Percentiles rank a stretch among this genome's conserved stretches.
These are phyloP conservation scores for Saccharomycopsis lassenensis DNA, from an alignment of 805 yeast genomes.

Conservation along the genomic window DNA sequence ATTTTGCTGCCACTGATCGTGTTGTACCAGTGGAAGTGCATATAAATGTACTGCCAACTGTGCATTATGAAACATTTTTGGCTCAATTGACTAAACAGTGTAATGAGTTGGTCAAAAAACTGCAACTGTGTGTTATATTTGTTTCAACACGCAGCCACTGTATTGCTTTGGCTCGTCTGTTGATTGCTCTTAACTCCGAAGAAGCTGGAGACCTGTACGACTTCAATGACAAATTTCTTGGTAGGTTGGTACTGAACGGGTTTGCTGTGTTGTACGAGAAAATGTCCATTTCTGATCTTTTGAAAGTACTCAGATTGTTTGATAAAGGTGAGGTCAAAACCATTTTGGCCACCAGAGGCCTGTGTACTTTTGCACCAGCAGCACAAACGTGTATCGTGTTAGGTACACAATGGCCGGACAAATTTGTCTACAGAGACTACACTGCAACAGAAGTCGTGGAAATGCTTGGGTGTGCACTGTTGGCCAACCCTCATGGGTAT, in stretches of 20 bases:
- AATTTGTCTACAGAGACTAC: constrained; percentile 67
- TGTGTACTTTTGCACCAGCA: constrained; percentile 36
- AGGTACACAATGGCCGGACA: constrained; percentile 66
- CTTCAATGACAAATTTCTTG: too few relatives aligned
- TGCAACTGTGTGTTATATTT: too few relatives aligned
- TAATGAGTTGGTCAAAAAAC: constrained; percentile 30
- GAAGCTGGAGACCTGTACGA: too few relatives aligned
- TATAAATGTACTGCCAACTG: constrained; percentile 36
- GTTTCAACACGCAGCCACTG: too few relatives aligned
- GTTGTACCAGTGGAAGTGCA: constrained; percentile 46
- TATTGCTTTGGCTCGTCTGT: too few relatives aligned
- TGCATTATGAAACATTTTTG: constrained; percentile 43
- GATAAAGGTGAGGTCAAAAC: constrained; percentile 39
- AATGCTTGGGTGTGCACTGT: constrained; percentile 48
- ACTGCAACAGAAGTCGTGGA: constrained; percentile 52
- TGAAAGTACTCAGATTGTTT: constrained; percentile 44
- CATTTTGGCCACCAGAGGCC: constrained; percentile 52
- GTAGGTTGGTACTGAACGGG: too few relatives aligned
- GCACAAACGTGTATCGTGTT: constrained; percentile 49
- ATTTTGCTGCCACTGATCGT: constrained; percentile 58
- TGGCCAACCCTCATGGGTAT: too few relatives aligned
- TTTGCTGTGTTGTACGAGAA: constrained; percentile 42
- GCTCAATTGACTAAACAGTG: constrained; percentile 41
- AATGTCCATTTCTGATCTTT: constrained; percentile 46
- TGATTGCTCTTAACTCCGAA: too few relatives aligned